Conservation (phyloP, 371 early-diverging fungal species). For the Mortierella sp. region DNA sequence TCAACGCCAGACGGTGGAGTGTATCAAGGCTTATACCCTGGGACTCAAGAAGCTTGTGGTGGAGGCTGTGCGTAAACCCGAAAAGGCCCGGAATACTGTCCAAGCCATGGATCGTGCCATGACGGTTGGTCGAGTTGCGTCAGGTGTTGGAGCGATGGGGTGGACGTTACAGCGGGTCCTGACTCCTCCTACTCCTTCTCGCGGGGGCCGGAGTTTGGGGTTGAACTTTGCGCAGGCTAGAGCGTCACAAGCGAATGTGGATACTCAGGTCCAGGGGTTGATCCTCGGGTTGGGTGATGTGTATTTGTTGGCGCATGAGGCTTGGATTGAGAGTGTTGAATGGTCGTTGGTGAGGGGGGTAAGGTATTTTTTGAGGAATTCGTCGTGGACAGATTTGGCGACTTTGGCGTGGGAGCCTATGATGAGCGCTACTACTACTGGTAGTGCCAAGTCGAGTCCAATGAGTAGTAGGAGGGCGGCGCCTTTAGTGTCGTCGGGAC, state of each 20-base stretch:
- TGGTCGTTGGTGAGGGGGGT: conserved; percentile 28
- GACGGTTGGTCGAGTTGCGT: conserved; percentile 49
- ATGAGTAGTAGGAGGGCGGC: neutral
- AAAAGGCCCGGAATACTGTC: conserved; percentile 42
- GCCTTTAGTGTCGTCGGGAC: neutral
- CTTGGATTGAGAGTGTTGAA: conserved; percentile 63
- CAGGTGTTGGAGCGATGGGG: conserved; percentile 32
- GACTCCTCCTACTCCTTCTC: conserved; percentile 19
- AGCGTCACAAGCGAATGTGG: conserved; percentile 37
- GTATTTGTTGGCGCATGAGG: conserved; percentile 55
- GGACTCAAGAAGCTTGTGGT: conserved; percentile 34
- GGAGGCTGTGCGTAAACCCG: conserved; percentile 51
- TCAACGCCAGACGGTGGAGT: conserved; percentile 34
- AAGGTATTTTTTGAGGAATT: conserved; percentile 32
- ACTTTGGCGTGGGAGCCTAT: conserved; percentile 57
- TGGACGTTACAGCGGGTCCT: conserved; percentile 23
- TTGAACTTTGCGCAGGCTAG: conserved; percentile 39
- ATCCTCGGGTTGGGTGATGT: conserved; percentile 24
- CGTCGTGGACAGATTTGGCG: conserved; percentile 50
- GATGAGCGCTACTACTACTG: conserved; percentile 11
- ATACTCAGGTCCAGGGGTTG: conserved; percentile 27
- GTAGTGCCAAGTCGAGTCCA: neutral
- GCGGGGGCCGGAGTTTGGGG: neutral
- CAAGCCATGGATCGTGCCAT: conserved; percentile 50
- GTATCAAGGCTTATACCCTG: conserved; percentile 35